phyloP scores from a whole-genome alignment of 108 stramenopile species.

The Aurantiochytrium sp. region DNA sequence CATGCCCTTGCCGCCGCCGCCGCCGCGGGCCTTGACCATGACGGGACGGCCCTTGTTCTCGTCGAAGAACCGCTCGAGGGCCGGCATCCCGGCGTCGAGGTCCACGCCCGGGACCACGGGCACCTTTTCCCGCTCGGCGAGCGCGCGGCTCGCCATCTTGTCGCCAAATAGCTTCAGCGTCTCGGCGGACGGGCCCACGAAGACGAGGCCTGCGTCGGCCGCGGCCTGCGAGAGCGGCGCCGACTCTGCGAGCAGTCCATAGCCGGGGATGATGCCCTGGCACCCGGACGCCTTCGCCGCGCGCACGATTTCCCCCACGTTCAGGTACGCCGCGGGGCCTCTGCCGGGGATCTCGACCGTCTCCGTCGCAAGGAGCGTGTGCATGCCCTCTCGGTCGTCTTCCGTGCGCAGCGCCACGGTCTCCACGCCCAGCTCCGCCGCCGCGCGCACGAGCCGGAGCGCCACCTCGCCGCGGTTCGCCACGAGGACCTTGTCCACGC shows the following conservation, averaged over 20 bases:
- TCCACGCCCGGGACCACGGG: conserved; percentile 80
- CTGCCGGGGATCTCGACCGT: background rate
- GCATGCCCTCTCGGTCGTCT: conserved; percentile 65
- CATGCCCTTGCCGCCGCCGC: conserved; percentile 93
- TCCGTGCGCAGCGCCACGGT: conserved; percentile 78
- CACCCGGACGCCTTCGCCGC: conserved; percentile 69
- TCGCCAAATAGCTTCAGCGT: conserved; percentile 77
- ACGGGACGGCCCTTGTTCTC: conserved; percentile 81
- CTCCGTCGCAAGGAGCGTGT: background rate
- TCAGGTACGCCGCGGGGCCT: conserved; percentile 75
- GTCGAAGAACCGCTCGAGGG: conserved; percentile 54
- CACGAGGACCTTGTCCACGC: conserved; percentile 51
- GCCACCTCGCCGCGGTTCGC: conserved; percentile 92
- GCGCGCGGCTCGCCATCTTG: conserved; percentile 81
- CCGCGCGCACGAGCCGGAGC: conserved; percentile 82
- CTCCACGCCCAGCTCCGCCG: conserved; percentile 66
- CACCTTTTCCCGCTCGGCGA: conserved; percentile 71
- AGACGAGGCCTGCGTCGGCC: conserved; percentile 67
- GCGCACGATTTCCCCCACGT: conserved; percentile 71
- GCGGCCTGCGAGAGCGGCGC: conserved; percentile 73
- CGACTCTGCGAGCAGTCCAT: conserved; percentile 77
- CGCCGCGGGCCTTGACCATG: conserved; percentile 93
- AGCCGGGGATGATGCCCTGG: conserved; percentile 74
- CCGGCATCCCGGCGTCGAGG: background rate
- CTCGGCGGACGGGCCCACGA: conserved; percentile 78